Conservation (phyloP, 352 stramenopile species). For the Phytopythium montanum region DNA sequence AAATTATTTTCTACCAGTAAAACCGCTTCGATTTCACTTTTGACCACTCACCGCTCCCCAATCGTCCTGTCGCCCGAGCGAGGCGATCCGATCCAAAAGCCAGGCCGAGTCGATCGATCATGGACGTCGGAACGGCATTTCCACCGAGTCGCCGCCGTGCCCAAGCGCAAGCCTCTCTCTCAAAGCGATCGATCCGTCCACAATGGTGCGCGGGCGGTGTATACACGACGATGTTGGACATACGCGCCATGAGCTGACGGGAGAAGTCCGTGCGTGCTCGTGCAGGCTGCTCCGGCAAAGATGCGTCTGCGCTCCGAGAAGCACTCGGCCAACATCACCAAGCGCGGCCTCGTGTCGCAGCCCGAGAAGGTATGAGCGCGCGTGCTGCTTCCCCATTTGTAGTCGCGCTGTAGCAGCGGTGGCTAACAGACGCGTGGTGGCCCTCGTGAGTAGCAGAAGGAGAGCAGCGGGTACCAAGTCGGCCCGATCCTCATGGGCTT, state of each 20-base stretch:
- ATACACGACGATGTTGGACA: background rate
- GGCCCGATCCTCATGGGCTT: constrained; percentile 80
- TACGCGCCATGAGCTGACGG: too few species aligned
- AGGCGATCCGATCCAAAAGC: too few species aligned
- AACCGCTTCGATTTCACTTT: too few species aligned
- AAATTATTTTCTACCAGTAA: too few species aligned
- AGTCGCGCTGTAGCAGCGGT: background rate
- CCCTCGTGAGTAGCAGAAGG: constrained; percentile 27
- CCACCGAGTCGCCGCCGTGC: too few species aligned
- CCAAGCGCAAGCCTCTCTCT: too few species aligned
- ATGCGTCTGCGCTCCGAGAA: constrained; percentile 86
- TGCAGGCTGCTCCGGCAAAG: constrained; percentile 66
- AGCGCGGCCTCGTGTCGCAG: constrained; percentile 77
- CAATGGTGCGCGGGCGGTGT: background rate
- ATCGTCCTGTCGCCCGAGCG: too few species aligned
- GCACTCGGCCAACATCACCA: constrained; percentile 86
- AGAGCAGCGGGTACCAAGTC: constrained; percentile 65
- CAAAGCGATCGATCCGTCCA: too few species aligned
- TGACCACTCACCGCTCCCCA: too few species aligned
- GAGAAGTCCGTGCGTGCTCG: background rate
- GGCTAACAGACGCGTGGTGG: background rate
- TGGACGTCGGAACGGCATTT: too few species aligned
- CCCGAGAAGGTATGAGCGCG: constrained; percentile 74
- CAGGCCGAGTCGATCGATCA: too few species aligned
- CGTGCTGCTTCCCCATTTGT: background rate